A percentile compares a stretch with the other conserved stretches of the same genome.
Evolutionary conservation across 2,329 filamentous ascomycete species (phyloP).

Genomic region (Neopestalotiopsis rosae): DNA sequence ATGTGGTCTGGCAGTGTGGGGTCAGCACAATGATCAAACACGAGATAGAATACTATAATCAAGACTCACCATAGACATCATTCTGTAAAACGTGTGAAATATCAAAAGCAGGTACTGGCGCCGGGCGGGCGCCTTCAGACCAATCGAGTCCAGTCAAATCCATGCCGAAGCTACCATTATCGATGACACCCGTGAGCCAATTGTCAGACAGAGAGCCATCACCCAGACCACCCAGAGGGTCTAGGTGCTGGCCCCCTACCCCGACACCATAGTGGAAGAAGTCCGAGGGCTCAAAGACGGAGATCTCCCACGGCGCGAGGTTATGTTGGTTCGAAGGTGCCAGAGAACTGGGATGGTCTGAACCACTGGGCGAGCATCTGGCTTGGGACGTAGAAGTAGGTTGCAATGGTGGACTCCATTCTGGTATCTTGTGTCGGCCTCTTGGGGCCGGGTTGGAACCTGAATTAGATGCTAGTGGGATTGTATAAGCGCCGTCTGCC

Average conservation of each 20-base stretch:
- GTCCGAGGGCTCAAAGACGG: slow-evolving; percentile 23
- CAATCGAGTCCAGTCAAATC: slow-evolving; percentile 25
- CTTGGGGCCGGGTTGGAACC: slow-evolving; percentile 37
- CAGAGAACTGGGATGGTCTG: slow-evolving; percentile 26
- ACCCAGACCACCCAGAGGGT: background rate
- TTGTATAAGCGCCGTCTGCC: slow-evolving; percentile 34
- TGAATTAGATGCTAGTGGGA: slow-evolving; percentile 27
- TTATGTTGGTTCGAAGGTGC: slow-evolving; percentile 29
- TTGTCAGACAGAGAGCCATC: slow-evolving; percentile 7
- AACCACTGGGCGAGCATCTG: slow-evolving; percentile 27
- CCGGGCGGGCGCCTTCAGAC: slow-evolving; percentile 13
- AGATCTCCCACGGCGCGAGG: slow-evolving; percentile 23
- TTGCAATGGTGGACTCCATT: slow-evolving; percentile 27
- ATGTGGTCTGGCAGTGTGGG: slow-evolving; percentile 26
- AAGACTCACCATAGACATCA: slow-evolving; percentile 20
- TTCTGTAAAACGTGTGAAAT: slow-evolving; percentile 21
- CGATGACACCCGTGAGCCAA: slow-evolving; percentile 28
- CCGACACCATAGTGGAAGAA: slow-evolving; percentile 21
- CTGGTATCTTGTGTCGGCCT: slow-evolving; percentile 36
- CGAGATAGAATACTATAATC: background rate
- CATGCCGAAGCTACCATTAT: slow-evolving; percentile 31
- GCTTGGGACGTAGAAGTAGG: slow-evolving; percentile 23
- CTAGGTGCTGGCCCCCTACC: slow-evolving; percentile 7
- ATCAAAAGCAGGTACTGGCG: slow-evolving; percentile 17
- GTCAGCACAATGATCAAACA: background rate